phyloP scores from a whole-genome alignment of 192 early-diverging fungal genomes.

The Dispira simplex region DNA sequence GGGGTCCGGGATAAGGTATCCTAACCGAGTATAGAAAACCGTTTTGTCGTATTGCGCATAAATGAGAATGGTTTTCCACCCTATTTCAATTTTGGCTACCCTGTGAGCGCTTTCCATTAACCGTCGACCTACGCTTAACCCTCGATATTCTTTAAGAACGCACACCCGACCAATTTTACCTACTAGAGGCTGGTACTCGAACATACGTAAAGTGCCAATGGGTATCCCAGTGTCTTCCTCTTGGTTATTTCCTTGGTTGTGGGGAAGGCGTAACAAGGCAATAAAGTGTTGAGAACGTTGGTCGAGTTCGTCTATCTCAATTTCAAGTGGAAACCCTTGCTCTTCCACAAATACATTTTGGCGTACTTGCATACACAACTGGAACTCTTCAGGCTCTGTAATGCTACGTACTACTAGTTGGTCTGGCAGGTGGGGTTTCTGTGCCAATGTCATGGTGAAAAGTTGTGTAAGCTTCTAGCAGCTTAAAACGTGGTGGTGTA shows the following conservation, averaged over 20 bases:
- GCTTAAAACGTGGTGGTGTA: too few species aligned
- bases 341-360: background rate
- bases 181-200: background rate
- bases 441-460: too few species aligned
- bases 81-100: background rate
- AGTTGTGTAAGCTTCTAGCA: too few species aligned
- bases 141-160: slow-evolving; percentile 2
- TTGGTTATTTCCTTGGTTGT: background rate
- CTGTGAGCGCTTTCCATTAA: slow-evolving; percentile 10
- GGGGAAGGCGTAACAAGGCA: background rate
- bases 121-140: slow-evolving; percentile 8
- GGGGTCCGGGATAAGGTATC: slow-evolving; percentile 1
- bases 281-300: background rate
- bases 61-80: background rate
- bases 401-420: too few species aligned
- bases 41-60: slow-evolving; percentile 12
- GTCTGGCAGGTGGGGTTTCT: too few species aligned
- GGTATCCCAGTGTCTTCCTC: background rate
- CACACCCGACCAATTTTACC: slow-evolving; percentile 13
- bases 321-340: slow-evolving; percentile 10
- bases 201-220: background rate
- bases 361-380: slow-evolving; percentile 1
- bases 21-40: slow-evolving; percentile 6
- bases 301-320: background rate
- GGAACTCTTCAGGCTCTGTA: background rate